These are phyloP conservation scores for Albifimbria verrucaria DNA, from an alignment of 2,329 filamentous ascomycete genomes.

Conservation along the genomic window DNA sequence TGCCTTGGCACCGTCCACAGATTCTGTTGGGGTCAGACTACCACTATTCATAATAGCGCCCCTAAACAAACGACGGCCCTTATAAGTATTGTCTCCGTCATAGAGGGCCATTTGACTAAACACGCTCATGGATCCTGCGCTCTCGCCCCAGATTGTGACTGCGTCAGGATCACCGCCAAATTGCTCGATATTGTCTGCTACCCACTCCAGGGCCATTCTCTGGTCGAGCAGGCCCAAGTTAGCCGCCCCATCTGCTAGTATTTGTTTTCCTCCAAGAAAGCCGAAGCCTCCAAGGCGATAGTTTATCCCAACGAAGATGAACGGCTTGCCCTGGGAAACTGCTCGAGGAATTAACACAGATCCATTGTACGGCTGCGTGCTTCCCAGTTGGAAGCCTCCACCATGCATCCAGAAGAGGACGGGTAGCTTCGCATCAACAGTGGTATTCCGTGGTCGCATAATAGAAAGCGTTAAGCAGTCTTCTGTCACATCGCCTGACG, in stretches of 20 bases:
- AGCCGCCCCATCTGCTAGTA: conserved; percentile 42
- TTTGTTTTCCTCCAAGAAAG: conserved; percentile 24
- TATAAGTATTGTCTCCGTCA: not conserved
- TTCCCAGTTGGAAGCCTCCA: conserved; percentile 22
- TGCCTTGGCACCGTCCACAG: not conserved
- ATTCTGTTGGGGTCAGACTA: not conserved
- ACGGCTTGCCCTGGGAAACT: conserved; percentile 24
- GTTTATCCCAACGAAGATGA: conserved; percentile 27
- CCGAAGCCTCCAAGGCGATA: conserved; percentile 28
- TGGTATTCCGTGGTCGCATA: conserved; percentile 38
- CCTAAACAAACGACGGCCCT: not conserved
- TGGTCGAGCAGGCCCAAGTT: conserved; percentile 52
- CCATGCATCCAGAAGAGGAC: conserved; percentile 20
- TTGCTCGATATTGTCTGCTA: conserved; percentile 41
- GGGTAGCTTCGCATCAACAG: conserved; percentile 27
- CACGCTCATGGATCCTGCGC: conserved; percentile 31
- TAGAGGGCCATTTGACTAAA: not conserved
- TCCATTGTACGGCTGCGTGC: conserved; percentile 15
- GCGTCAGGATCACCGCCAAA: conserved; percentile 45
- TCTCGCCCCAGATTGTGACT: conserved; percentile 45
- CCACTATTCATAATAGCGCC: not conserved
- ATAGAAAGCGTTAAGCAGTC: conserved; percentile 42
- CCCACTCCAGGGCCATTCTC: conserved; percentile 48
- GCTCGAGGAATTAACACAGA: conserved; percentile 20
- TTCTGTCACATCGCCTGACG: not conserved